Evolutionary conservation across 176 grass and related monocot genomes (phyloP).

Genomic region (Pontederia paniculata): DNA sequence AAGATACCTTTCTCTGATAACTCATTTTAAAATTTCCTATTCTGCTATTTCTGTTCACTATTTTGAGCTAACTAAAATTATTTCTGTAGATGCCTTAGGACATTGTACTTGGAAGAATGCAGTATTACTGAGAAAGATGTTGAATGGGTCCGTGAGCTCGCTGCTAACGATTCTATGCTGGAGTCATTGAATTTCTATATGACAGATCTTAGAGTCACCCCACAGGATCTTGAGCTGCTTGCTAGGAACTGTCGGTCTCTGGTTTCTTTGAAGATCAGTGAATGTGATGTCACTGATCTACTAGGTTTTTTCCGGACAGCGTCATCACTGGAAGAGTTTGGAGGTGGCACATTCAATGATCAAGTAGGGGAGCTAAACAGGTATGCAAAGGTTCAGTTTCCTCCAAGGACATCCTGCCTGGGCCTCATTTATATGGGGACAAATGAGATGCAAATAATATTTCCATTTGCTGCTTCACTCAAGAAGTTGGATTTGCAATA

Average conservation of each 20-base stretch:
- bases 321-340: constrained; percentile 54
- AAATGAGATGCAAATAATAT: constrained; percentile 64
- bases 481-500: constrained; percentile 93
- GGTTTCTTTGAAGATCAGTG: constrained; percentile 63
- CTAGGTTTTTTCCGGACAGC: constrained; percentile 38
- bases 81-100: constrained; percentile 57
- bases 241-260: constrained; percentile 52
- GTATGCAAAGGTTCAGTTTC: constrained; percentile 59
- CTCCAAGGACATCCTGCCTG: constrained; percentile 33
- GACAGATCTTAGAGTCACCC: constrained; percentile 48
- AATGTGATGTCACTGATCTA: constrained; percentile 48
- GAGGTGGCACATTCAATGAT: constrained; percentile 69
- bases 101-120: constrained; percentile 77
- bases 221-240: constrained; percentile 56
- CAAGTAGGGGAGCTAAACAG: constrained; percentile 24
- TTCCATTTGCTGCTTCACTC: constrained; percentile 58
- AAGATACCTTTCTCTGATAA: neutral
- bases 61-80: neutral
- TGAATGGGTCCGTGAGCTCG: constrained; percentile 71
- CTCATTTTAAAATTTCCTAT: neutral
- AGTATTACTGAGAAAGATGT: constrained; percentile 35
- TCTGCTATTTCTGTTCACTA: neutral
- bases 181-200: constrained; percentile 69
- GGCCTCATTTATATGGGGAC: constrained; percentile 61
- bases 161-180: constrained; percentile 42